phyloP scores from a whole-genome alignment of 2,329 filamentous ascomycete species.

The Metarhizium sp. region DNA sequence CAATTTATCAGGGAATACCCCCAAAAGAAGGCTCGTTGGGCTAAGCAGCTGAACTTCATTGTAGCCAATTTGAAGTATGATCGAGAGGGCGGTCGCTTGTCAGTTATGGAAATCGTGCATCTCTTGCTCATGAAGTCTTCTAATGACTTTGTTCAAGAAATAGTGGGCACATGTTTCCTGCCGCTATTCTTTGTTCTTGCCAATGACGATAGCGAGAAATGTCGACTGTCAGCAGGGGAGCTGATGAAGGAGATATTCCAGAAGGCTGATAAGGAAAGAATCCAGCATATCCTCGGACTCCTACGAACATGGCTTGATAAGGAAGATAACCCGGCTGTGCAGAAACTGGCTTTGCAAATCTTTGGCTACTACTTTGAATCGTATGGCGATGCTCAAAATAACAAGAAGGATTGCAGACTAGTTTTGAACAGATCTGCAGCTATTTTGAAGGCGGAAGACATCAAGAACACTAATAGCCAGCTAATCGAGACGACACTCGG shows the following conservation, averaged over 20 bases:
- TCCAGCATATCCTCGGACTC: slow-evolving; percentile 60
- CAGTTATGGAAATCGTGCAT: slow-evolving; percentile 86
- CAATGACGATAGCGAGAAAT: slow-evolving; percentile 82
- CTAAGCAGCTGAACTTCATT: slow-evolving; percentile 81
- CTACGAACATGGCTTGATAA: slow-evolving; percentile 70
- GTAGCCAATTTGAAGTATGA: slow-evolving; percentile 87
- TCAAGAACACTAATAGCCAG: slow-evolving; percentile 53
- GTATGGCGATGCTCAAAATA: slow-evolving; percentile 46
- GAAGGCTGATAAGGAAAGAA: slow-evolving; percentile 63
- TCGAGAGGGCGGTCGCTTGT: slow-evolving; percentile 78
- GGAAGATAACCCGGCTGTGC: slow-evolving; percentile 60
- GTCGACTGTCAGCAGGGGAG: slow-evolving; percentile 70
- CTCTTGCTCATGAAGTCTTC: slow-evolving; percentile 79
- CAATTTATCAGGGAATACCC: slow-evolving; percentile 94
- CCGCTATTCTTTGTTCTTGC: slow-evolving; percentile 76
- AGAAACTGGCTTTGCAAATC: slow-evolving; percentile 66
- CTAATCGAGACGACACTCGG: slow-evolving; percentile 66
- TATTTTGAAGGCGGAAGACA: slow-evolving; percentile 45
- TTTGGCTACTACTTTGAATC: slow-evolving; percentile 78
- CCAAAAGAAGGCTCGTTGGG: slow-evolving; percentile 80
- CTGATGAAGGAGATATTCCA: slow-evolving; percentile 75
- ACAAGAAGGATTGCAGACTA: slow-evolving; percentile 57
- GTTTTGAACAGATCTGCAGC: slow-evolving; percentile 46
- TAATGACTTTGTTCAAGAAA: slow-evolving; percentile 72
- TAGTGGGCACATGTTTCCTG: slow-evolving; percentile 73